Base-by-base conservation (phyloP, 495 filamentous ascomycete genomes). In the Daldinia bambusicola region DNA sequence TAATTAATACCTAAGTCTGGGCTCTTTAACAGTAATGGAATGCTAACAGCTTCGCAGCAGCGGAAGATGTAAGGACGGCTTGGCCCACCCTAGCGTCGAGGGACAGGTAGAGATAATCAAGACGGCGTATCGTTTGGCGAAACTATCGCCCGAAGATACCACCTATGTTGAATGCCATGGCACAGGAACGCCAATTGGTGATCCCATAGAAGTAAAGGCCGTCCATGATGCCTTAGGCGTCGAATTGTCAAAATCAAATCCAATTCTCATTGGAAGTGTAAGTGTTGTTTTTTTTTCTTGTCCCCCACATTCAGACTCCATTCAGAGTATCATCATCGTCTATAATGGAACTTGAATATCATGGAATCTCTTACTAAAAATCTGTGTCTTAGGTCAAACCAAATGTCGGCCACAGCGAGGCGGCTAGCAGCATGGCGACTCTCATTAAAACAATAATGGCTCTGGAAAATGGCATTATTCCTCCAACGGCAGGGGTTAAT, bases 31-130 rank as follows among this genome's bases (percentile, higher is more conserved):
- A 10, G 34, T 36, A 36, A 36, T 36, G 7, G 6, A 6, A 36
- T 36, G 9, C 9, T 36, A 36, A 36, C 34, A 36, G 9, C 34
- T 78, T 2, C 75, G 13, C 79, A 26, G 80, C 40, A 43, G 16
- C 40, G 40, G 40, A 43, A 43, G 16, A 6, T 18, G 16, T 43
- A 18, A 43, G 13, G 16, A 43, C 13, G 40, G 86, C 3, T 88
- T 90, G 52, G 89, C 86, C 0, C 78, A 87, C 68, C 89, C 90
- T 0, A 87, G 79, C 66, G 74, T 74, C 14, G 73, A 80, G 20
- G 86, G 87, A 0, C 90, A 92, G 74, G 84, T 81, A 20, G 64
- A 67, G 0, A 69, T 90, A 0, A 88, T 91, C 14, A 75, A 80
- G 3, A 73, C 80, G 7, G 81, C 81, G 0, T 91, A 91, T 72